A percentile compares a stretch with the other conserved stretches of the same genome.
These are phyloP conservation scores for Themeda triandra DNA, from an alignment of 176 grass and related monocot species.

Conservation along the genomic window DNA sequence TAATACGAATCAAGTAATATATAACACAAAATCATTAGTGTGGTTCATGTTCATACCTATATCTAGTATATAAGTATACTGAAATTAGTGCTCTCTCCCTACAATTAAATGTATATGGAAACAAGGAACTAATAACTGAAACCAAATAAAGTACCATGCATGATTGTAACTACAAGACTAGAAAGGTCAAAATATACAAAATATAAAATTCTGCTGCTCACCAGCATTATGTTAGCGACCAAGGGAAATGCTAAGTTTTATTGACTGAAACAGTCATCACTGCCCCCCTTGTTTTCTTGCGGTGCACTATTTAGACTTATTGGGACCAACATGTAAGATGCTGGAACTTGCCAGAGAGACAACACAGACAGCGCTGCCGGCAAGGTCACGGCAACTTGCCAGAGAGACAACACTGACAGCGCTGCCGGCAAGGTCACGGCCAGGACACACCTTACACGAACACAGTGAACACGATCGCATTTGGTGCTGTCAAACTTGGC, in stretches of 20 bases:
- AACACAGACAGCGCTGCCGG: too few species aligned
- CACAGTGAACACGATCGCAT: too few species aligned
- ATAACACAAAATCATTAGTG: not conserved
- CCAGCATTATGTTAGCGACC: not conserved
- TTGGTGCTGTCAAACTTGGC: too few species aligned
- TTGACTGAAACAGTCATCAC: not conserved
- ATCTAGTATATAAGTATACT: not conserved
- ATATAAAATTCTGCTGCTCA: not conserved
- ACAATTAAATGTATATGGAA: not conserved
- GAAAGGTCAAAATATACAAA: not conserved
- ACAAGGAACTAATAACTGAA: not conserved
- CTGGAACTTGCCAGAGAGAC: too few species aligned
- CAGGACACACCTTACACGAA: too few species aligned
- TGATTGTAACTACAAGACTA: not conserved
- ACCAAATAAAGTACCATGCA: not conserved
- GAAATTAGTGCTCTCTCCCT: not conserved
- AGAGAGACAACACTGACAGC: too few species aligned
- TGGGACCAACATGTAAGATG: too few species aligned
- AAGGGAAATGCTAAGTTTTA: constrained; percentile 1
- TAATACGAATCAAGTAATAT: not conserved
- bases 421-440: too few species aligned
- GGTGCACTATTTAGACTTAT: too few species aligned
- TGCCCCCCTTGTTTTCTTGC: too few species aligned
- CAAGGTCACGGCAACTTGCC: too few species aligned
- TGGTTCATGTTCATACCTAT: not conserved